Percentiles rank a stretch among this genome's conserved stretches.
These are phyloP conservation scores for Sophora flavescens DNA, from an alignment of 306 rosid species.

Conservation along the genomic window DNA sequence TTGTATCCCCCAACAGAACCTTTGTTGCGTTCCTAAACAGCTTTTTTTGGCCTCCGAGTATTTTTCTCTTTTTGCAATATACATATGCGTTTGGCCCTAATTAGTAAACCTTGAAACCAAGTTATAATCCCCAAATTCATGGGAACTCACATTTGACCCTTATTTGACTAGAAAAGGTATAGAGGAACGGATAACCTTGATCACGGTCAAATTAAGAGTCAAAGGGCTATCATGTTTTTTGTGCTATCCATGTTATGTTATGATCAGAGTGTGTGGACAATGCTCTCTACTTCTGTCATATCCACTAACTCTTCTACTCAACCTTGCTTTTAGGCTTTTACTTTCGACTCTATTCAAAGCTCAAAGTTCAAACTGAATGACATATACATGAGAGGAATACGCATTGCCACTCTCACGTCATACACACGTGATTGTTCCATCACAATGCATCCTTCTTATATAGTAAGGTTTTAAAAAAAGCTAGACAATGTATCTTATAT, in stretches of 20 bases:
- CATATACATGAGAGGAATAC: neutral
- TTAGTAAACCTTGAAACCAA: slow-evolving; percentile 27
- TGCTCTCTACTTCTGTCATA: slow-evolving; percentile 36
- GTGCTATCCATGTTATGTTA: slow-evolving; percentile 44
- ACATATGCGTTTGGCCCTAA: slow-evolving; percentile 40
- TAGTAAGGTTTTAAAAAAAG: neutral
- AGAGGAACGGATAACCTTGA: slow-evolving; percentile 25
- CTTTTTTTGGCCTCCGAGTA: slow-evolving; percentile 20
- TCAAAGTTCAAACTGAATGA: slow-evolving; percentile 37
- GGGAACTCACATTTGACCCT: slow-evolving; percentile 54
- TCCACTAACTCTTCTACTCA: slow-evolving; percentile 41
- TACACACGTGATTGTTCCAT: slow-evolving; percentile 55
- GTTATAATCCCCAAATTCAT: slow-evolving; percentile 51
- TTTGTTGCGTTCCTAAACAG: slow-evolving; percentile 35
- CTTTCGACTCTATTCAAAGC: slow-evolving; percentile 12
- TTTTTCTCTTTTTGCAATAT: slow-evolving; percentile 5
- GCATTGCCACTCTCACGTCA: slow-evolving; percentile 47
- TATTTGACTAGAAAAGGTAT: slow-evolving; percentile 35
- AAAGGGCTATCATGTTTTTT: slow-evolving; percentile 32
- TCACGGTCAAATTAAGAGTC: slow-evolving; percentile 43
- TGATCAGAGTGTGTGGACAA: slow-evolving; percentile 43
- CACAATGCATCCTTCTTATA: slow-evolving; percentile 40
- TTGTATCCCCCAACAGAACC: slow-evolving; percentile 40
- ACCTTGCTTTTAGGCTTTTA: slow-evolving; percentile 44
- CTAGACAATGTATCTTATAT: too few species aligned